These are phyloP conservation scores for Sequoia sempervirens DNA, from an alignment of 75 land plant species.

Conservation along the genomic window DNA sequence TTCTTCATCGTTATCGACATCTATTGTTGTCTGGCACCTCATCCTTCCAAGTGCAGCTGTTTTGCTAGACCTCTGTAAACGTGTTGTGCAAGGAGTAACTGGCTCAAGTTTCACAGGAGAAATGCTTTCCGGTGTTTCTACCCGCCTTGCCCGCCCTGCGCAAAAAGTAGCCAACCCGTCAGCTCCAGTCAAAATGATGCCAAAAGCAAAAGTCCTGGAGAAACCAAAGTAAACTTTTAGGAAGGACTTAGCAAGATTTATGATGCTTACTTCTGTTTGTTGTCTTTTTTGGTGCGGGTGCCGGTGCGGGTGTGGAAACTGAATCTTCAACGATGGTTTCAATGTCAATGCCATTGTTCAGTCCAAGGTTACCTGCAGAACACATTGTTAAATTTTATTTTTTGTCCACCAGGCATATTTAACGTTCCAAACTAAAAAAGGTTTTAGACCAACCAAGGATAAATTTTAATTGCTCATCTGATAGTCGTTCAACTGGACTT, in stretches of 20 bases:
- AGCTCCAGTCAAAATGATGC: slow-evolving; percentile 17
- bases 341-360: slow-evolving; percentile 10
- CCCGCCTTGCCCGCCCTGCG: slow-evolving; percentile 27
- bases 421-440: not conserved
- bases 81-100: slow-evolving; percentile 19
- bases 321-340: slow-evolving; percentile 14
- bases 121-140: slow-evolving; percentile 26
- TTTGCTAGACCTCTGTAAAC: slow-evolving; percentile 82
- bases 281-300: slow-evolving; percentile 13
- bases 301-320: slow-evolving; percentile 7
- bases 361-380: slow-evolving; percentile 5
- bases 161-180: slow-evolving; percentile 13
- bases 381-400: not conserved
- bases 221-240: not conserved
- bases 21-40: slow-evolving; percentile 3
- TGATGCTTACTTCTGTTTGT: slow-evolving; percentile 4
- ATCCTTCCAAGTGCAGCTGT: slow-evolving; percentile 70
- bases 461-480: slow-evolving; percentile 40
- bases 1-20: slow-evolving; percentile 9
- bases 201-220: slow-evolving; percentile 22
- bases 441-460: slow-evolving; percentile 47
- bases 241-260: not conserved
- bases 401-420: not conserved
- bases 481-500: slow-evolving; percentile 42
- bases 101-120: slow-evolving; percentile 23